These are phyloP conservation scores for Phytomonas serpens DNA, from an alignment of 208 protist species.

Conservation along the genomic window DNA sequence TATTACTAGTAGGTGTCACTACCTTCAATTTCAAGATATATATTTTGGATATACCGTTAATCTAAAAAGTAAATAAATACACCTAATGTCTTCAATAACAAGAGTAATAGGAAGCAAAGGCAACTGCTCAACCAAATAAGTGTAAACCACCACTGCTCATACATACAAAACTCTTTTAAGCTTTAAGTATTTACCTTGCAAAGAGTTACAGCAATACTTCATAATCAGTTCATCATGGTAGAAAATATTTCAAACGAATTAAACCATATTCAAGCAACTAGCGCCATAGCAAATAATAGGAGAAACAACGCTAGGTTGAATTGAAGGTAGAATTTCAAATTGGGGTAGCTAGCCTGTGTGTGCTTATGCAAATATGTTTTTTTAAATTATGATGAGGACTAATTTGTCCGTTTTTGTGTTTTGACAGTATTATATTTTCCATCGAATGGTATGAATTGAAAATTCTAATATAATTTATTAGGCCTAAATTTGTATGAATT, in stretches of 20 bases:
- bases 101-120: not conserved
- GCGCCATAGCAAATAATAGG: not conserved
- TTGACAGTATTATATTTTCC: not conserved
- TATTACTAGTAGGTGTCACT: not conserved
- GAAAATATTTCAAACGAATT: not conserved
- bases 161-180: not conserved
- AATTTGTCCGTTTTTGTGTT: slow-evolving; percentile 1
- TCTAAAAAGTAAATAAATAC: not conserved
- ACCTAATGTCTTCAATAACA: not conserved
- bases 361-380: not conserved
- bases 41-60: not conserved
- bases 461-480: not conserved
- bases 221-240: not conserved
- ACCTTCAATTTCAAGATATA: not conserved
- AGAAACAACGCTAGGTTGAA: not conserved
- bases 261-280: not conserved
- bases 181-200: not conserved
- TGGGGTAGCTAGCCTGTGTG: not conserved
- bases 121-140: not conserved
- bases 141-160: not conserved
- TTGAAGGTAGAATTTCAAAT: not conserved
- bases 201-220: not conserved
- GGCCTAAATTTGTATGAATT: no score
- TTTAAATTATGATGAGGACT: slow-evolving; percentile 1
- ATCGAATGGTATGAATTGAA: not conserved